phyloP scores from a whole-genome alignment of 805 yeast species.

The Candida nonsorbophila region DNA sequence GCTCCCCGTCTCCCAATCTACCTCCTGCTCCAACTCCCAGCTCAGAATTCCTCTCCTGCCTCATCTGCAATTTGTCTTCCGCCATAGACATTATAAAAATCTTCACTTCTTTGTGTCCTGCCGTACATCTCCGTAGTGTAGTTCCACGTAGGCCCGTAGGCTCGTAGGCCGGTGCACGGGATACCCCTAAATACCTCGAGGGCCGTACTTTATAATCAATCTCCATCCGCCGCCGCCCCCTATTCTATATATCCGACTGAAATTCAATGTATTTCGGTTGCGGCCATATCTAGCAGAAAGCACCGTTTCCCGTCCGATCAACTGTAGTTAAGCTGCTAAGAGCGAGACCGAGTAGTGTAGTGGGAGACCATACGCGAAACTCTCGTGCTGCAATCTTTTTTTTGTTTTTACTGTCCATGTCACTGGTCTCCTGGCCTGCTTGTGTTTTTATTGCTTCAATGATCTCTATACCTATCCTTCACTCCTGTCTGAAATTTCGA shows the following conservation, averaged over 20 bases:
- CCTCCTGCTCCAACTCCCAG: too few relatives aligned
- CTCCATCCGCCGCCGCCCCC: conserved; percentile 1
- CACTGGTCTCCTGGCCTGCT: not conserved
- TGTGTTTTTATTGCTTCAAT: not conserved
- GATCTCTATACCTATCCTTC: not conserved
- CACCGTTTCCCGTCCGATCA: conserved; percentile 62
- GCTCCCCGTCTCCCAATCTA: too few relatives aligned
- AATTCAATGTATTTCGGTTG: conserved; percentile 29
- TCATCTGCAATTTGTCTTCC: too few relatives aligned
- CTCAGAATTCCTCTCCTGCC: too few relatives aligned
- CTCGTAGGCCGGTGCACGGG: too few relatives aligned
- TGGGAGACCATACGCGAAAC: conserved; percentile 57
- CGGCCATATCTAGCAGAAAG: conserved; percentile 58
- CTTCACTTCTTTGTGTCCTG: too few relatives aligned
- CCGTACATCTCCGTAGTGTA: too few relatives aligned
- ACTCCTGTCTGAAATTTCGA: not conserved
- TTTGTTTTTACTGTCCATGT: conserved; percentile 8
- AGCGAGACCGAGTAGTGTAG: conserved; percentile 54
- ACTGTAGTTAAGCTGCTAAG: conserved; percentile 55
- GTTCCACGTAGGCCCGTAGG: too few relatives aligned
- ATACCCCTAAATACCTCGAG: too few relatives aligned
- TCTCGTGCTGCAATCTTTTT: conserved; percentile 48
- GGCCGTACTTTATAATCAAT: not conserved
- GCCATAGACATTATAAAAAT: too few relatives aligned
- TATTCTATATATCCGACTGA: conserved; percentile 1